Evolutionary conservation across 441 rosid species (phyloP), one percentile per base, ranked within the genome.

Genomic region (Gossypium schwendimanii): DNA sequence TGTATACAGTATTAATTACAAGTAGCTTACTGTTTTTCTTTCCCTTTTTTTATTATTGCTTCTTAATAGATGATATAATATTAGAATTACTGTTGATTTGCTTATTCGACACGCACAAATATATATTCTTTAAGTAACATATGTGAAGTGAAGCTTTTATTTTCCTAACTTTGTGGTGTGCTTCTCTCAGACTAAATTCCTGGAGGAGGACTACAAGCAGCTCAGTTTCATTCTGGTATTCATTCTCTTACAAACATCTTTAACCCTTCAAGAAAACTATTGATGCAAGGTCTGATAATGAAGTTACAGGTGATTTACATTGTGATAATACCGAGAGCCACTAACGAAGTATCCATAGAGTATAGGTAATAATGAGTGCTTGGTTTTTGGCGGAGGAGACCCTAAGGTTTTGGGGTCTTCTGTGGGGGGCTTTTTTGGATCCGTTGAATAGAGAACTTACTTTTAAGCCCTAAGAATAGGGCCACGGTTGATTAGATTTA

Each of bases 201-300:
- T 86, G 74, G 88, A 85, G 73, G 97, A 88, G 54, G 90, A 86
- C 74, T 59, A 81, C 47, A 76, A 78, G 73, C 83, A 85, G 60
- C 89, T 89, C 76, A 44, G 9, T 73, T 86, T 79, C 54, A 69
- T 69, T 80, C 63, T 81, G 63, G 94, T 89, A 87, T 58, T 17
- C 33, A n/a, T n/a, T 73, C 76, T 33, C 58, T 20, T n/a, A 21
- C 9, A 45, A 55, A 15, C 47, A 2, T 7, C 17, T 26, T 49
- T 33, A 12, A 17, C 49, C 14, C 5, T 12, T 28, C 15, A 54
- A 89, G 89, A 92, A 77, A n/a, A n/a, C 33, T 28, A 28, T 28
- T 28, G 33, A 28, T 28, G 33, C 33, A 28, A 28, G 33, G 33
- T 4, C 33, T 28, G 33, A 28, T 28, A 28, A 26, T 26, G 31